These are phyloP conservation scores for Lichtheimia ramosa DNA, from an alignment of 371 early-diverging fungal genomes.

Conservation along the genomic window DNA sequence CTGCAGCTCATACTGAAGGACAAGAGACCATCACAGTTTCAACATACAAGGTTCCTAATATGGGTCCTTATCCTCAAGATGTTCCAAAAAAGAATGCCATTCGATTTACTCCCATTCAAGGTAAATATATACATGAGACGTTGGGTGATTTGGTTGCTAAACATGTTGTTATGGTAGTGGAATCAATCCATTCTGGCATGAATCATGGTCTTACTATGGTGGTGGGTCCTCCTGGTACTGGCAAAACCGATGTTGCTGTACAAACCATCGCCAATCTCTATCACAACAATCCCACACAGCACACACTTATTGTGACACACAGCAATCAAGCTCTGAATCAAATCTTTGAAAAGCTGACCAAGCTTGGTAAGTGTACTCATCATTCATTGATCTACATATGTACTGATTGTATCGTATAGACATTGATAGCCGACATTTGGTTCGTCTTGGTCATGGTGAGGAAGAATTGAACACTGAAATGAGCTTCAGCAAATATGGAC, in stretches of 20 bases:
- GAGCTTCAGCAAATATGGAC: constrained; percentile 89
- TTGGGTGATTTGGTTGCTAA: neutral
- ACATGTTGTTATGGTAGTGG: constrained; percentile 36
- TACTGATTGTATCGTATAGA: constrained; percentile 38
- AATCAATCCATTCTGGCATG: constrained; percentile 84
- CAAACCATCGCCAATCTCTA: constrained; percentile 94
- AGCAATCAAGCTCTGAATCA: constrained; percentile 95
- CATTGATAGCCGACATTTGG: constrained; percentile 88
- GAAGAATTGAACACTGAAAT: constrained; percentile 82
- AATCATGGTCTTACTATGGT: constrained; percentile 87
- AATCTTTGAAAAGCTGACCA: constrained; percentile 90
- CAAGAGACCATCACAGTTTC: constrained; percentile 50
- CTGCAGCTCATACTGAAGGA: constrained; percentile 26
- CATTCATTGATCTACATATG: neutral
- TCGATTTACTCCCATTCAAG: constrained; percentile 84
- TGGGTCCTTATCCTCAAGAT: constrained; percentile 78
- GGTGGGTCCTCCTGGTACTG: constrained; percentile 96
- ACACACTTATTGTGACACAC: constrained; percentile 90
- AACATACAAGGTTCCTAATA: constrained; percentile 60
- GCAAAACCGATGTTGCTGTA: constrained; percentile 96
- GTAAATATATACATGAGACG: constrained; percentile 20
- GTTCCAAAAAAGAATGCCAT: constrained; percentile 68
- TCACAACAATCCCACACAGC: constrained; percentile 84
- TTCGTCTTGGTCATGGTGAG: constrained; percentile 94
- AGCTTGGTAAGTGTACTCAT: constrained; percentile 35